Base-by-base conservation (phyloP, 2,329 filamentous ascomycete genomes). In the Penicillium fuscoglaucum region DNA sequence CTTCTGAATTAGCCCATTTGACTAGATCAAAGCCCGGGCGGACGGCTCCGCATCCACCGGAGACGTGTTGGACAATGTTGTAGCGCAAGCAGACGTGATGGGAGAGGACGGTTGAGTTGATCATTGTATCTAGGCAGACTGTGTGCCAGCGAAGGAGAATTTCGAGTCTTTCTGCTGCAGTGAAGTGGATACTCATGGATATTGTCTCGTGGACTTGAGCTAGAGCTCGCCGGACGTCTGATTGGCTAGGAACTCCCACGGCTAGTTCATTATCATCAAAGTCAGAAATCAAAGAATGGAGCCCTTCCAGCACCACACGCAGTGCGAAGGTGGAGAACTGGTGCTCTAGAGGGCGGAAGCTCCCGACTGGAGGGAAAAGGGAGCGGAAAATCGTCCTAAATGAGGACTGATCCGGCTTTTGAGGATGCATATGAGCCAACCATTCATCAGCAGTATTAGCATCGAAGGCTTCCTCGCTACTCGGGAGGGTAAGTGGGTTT, bases 121-220 rank as follows among this genome's bases (percentile, higher is more conserved):
- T 72, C 66, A 74, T 73, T 0, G 73, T 72, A 58, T 80, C 76
- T 1, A 80, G 72, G 39, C 77, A 79, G 29, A 79, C 74, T 1
- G 76, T 73, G 48, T 80, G 78, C 78, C 78, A 80, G 37, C 77
- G 73, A 0, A 80, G 64, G 8, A 79, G 68, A 0, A 76, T 70
- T 56, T 79, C 78, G 1, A 77, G 68, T 33, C 72, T 64, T 50
- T 80, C 78, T 0, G 70, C 66, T 2, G 70, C 64, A 2, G 72
- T 72, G 29, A 77, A 69, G 41, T 73, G 71, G 4, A 70, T 69
- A 59, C 70, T 76, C 61, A 68, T 69, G 1, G 68, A 69, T 26
- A 79, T 77, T 12, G 69, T 74, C 39, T 74, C 71, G 53, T 79
- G 71, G 5, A 79, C 65, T 52, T 76, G 73, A 39, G 69, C 72